Conservation (phyloP, 2,329 filamentous ascomycete species). For the Cladosporium sp. region DNA sequence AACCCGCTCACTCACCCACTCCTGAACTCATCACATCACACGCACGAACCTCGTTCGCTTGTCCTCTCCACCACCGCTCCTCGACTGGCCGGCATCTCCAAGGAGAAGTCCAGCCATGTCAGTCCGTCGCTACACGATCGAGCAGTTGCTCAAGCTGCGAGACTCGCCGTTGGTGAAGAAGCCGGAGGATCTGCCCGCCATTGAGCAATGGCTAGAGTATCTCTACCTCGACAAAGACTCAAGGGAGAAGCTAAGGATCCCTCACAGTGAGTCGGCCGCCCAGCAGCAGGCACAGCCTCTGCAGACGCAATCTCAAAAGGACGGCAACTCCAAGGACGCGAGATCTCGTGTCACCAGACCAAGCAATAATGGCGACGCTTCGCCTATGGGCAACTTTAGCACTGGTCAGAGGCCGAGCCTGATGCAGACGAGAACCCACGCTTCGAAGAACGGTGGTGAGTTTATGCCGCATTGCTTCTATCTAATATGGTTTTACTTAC, state of each 20-base stretch:
- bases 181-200: slow-evolving; percentile 72
- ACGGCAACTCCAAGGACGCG: slow-evolving; percentile 9
- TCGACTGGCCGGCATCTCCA: neutral
- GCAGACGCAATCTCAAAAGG: slow-evolving; percentile 18
- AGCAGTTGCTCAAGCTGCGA: slow-evolving; percentile 70
- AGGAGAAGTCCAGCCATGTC: slow-evolving; percentile 21
- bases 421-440: slow-evolving; percentile 25
- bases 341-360: slow-evolving; percentile 9
- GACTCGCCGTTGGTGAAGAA: slow-evolving; percentile 80
- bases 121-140: slow-evolving; percentile 64
- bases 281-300: slow-evolving; percentile 14
- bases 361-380: slow-evolving; percentile 16
- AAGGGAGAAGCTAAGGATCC: slow-evolving; percentile 36
- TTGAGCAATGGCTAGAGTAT: slow-evolving; percentile 96
- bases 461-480: too few species aligned
- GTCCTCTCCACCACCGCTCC: neutral
- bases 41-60: neutral
- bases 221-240: slow-evolving; percentile 33
- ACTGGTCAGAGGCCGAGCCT: slow-evolving; percentile 30
- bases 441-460: slow-evolving; percentile 25
- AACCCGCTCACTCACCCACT: neutral
- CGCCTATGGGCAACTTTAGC: slow-evolving; percentile 35
- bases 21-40: neutral
- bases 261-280: slow-evolving; percentile 31
- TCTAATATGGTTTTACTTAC: slow-evolving; percentile 16